phyloP scores from a whole-genome alignment of 1,139 yeast genomes.

The Protomyces lactucae-debilis region DNA sequence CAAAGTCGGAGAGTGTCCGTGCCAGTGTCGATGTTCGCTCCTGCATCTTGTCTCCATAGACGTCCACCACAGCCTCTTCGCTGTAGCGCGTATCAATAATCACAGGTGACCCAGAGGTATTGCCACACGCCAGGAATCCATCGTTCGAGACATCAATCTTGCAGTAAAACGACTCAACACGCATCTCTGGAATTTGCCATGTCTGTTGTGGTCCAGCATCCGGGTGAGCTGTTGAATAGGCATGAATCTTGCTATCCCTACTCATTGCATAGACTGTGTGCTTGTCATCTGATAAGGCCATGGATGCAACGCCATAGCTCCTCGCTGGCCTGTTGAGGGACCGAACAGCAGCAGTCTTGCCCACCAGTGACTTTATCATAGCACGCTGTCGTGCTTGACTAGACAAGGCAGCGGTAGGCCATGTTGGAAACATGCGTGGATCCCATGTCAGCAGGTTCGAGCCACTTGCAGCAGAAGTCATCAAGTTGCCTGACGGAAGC shows the following conservation, averaged over 20 bases:
- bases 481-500: background rate
- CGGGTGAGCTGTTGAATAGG: conserved; percentile 1
- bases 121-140: conserved; percentile 20
- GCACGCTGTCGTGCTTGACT: background rate
- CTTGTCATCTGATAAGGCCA: conserved; percentile 3
- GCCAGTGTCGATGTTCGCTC: background rate
- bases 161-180: conserved; percentile 7
- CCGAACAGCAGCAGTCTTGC: background rate
- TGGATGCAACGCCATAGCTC: conserved; percentile 7
- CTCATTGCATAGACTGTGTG: conserved; percentile 9
- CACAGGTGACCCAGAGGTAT: conserved; percentile 3
- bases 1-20: background rate
- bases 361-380: background rate
- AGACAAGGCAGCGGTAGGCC: background rate
- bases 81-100: conserved; percentile 3
- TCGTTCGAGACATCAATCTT: conserved; percentile 6
- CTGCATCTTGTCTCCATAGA: background rate
- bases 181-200: conserved; percentile 5
- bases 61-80: background rate
- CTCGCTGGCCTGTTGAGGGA: background rate
- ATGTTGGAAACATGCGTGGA: conserved; percentile 5
- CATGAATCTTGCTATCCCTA: conserved; percentile 9
- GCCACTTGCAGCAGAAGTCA: conserved; percentile 12
- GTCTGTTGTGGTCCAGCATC: background rate
- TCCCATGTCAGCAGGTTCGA: conserved; percentile 26